A percentile compares a stretch with the other conserved stretches of the same genome.
Evolutionary conservation across 768 basidiomycete species (phyloP).

Genomic region (Sarcomyxa edulis): DNA sequence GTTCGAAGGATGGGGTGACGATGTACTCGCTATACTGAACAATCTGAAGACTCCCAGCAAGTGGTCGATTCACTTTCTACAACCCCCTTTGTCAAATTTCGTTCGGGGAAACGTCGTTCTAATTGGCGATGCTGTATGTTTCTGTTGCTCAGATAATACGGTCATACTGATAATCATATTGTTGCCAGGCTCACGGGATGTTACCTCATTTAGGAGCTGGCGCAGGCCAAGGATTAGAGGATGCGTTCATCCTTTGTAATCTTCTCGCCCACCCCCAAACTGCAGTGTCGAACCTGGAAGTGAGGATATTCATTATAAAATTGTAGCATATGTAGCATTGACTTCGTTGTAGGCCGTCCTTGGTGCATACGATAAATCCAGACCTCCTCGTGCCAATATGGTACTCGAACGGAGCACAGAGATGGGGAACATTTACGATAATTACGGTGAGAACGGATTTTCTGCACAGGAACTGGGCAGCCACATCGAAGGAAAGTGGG

Average conservation of each 20-base stretch:
- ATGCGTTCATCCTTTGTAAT: constrained; percentile 39
- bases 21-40: constrained; percentile 33
- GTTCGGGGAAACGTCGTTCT: constrained; percentile 41
- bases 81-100: constrained; percentile 39
- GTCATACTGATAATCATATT: background rate
- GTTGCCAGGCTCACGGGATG: constrained; percentile 51
- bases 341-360: constrained; percentile 34
- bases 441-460: constrained; percentile 27
- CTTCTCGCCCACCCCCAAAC: constrained; percentile 40
- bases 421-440: constrained; percentile 39
- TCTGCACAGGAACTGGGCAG: constrained; percentile 23
- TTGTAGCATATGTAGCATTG: background rate
- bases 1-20: constrained; percentile 41
- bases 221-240: constrained; percentile 57
- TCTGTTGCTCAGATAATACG: background rate
- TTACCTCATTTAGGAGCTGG: constrained; percentile 54
- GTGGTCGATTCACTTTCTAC: constrained; percentile 47
- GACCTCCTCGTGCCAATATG: constrained; percentile 43
- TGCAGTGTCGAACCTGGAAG: constrained; percentile 33
- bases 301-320: constrained; percentile 12
- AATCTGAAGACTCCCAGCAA: constrained; percentile 40
- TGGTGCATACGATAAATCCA: constrained; percentile 36
- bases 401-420: constrained; percentile 36
- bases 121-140: constrained; percentile 47
- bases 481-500: constrained; percentile 35